Conservation (phyloP, 148 eudicot genomes). For the Camellia lanceoleosa region DNA sequence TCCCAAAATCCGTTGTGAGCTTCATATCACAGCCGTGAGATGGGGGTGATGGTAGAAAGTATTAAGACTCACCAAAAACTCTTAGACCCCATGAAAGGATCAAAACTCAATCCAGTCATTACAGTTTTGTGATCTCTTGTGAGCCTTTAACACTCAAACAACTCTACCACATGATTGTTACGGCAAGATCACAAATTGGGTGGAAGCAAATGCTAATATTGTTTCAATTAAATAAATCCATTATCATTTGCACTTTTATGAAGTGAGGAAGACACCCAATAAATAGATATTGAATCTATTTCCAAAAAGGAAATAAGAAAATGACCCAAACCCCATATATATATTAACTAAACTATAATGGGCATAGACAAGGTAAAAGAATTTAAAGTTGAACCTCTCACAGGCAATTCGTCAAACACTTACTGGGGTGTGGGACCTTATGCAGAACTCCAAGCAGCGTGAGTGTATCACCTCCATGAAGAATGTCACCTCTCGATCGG, state of each 20-base stretch:
- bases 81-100: background rate
- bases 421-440: conserved; percentile 38
- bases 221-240: background rate
- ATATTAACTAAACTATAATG: background rate
- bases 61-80: background rate
- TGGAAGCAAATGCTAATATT: background rate
- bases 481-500: conserved; percentile 20
- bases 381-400: background rate
- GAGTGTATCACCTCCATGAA: conserved; percentile 33
- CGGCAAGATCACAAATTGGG: background rate
- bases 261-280: background rate
- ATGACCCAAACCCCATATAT: background rate
- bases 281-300: background rate
- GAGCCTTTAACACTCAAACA: background rate
- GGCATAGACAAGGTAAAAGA: background rate
- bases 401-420: conserved; percentile 17
- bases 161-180: background rate
- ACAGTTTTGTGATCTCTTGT: background rate
- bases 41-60: background rate
- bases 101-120: background rate
- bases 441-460: conserved; percentile 35
- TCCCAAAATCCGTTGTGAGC: too few relatives aligned
- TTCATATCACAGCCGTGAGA: background rate
- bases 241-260: background rate
- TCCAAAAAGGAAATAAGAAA: background rate